A percentile compares a stretch with the other conserved stretches of the same genome.
phyloP scores from a whole-genome alignment of 108 stramenopile genomes.

The Cylindrotheca fusiformis region DNA sequence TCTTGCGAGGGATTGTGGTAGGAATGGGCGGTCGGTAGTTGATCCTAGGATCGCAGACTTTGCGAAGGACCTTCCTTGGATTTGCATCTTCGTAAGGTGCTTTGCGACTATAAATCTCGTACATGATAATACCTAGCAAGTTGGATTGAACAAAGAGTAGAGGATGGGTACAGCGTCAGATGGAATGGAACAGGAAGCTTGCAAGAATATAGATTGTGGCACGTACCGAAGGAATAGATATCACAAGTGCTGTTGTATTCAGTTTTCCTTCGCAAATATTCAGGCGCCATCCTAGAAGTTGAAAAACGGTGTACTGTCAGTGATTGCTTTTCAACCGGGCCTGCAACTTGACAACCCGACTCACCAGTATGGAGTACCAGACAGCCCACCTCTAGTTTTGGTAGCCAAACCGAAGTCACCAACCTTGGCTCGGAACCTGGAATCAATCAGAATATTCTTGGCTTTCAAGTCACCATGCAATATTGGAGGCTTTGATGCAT shows the following conservation, averaged over 20 bases:
- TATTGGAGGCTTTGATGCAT: conserved; percentile 46
- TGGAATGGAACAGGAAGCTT: too few species aligned
- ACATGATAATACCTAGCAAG: conserved; percentile 51
- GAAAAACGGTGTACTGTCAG: too few species aligned
- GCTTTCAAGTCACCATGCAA: conserved; percentile 56
- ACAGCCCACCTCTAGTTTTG: conserved; percentile 30
- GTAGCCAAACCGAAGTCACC: conserved; percentile 69
- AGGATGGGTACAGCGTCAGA: too few species aligned
- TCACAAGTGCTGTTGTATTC: conserved; percentile 44
- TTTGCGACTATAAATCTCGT: conserved; percentile 48
- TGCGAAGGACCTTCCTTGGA: conserved; percentile 13
- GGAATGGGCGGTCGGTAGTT: conserved; percentile 30
- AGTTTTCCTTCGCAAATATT: conserved; percentile 46
- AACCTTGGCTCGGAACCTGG: conserved; percentile 45
- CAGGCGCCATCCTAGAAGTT: conserved; percentile 82
- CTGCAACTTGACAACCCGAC: too few species aligned
- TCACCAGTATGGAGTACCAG: conserved; percentile 70
- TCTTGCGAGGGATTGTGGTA: conserved; percentile 1
- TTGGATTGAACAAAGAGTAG: conserved; percentile 46
- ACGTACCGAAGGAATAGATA: conserved; percentile 56
- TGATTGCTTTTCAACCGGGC: too few species aligned
- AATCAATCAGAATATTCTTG: conserved; percentile 50
- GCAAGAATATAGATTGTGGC: neutral
- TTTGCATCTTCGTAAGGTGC: conserved; percentile 51
- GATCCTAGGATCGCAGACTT: conserved; percentile 18